Evolutionary conservation across 2,329 filamentous ascomycete genomes (phyloP), one percentile per base, ranked within the genome.

Genomic region (Apiospora kogelbergensis): DNA sequence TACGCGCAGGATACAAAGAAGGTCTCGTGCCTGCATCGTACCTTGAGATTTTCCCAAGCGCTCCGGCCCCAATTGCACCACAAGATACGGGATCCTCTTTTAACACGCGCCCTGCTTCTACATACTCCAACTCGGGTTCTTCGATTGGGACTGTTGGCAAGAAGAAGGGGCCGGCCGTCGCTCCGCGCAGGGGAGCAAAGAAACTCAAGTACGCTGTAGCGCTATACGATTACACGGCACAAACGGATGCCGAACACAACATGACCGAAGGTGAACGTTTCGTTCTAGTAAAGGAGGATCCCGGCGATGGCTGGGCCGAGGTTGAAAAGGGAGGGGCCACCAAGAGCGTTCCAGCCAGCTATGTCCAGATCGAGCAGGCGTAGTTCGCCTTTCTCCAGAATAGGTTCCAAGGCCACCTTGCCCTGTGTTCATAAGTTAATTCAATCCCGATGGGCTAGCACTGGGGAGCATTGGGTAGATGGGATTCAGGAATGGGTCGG

Each of bases 221-320:
- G 1, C 73, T 98, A 75, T 99, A 98, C 79, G 93, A 96, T 66
- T 99, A 99, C 79, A 86, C 90, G 66, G 94, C 95, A 22, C 91
- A 94, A 75, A 94, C 90, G 73, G 93, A 97, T 6, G 88, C 89
- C 9, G 96, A 99, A 81, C 94, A 95, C 80, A 94, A 87, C 76
- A 99, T 99, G 93, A 79, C 80, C 0, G 95, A 97, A 80, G 96
- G 96, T 0, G 96, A 99, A 81, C 88, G 90, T 66, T 97, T 99
- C 76, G 94, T 99, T 46, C 84, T 99, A 41, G 90, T 98, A 71
- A 94, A 91, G 75, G 90, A 93, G 68, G 95, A 98, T 77, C 88
- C 90, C 0, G 96, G 96, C 1, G 96, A 98, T 82, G 96, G 96
- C 0, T 99, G 96, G 96, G 93, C 91, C 37, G 96, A 98, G 82